Percentiles rank a stretch among this genome's conserved stretches.
Conservation (phyloP, 163 green algal species). For the Prototheca wickerhamii region DNA sequence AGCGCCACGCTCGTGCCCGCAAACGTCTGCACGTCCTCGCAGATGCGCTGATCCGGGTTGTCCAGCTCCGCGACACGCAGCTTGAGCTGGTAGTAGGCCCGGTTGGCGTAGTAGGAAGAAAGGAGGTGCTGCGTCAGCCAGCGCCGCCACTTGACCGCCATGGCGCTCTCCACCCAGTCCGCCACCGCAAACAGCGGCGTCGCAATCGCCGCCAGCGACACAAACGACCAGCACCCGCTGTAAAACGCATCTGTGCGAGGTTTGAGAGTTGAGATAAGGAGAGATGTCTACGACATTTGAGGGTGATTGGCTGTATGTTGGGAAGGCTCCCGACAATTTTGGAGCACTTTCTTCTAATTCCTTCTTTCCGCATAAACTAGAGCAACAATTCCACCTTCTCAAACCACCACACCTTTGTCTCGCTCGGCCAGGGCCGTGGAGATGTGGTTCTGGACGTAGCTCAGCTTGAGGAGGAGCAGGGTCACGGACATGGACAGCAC, state of each 20-base stretch:
- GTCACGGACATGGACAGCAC: constrained; percentile 30
- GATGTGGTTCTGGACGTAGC: constrained; percentile 12
- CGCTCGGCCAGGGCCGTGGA: constrained; percentile 1
- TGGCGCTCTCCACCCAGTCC: constrained; percentile 56
- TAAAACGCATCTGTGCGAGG: constrained; percentile 51
- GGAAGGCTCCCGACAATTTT: too few relatives aligned
- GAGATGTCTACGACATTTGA: neutral
- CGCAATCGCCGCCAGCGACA: constrained; percentile 60
- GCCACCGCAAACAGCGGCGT: constrained; percentile 68
- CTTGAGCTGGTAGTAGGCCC: constrained; percentile 30
- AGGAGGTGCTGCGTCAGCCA: constrained; percentile 26
- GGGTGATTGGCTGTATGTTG: too few relatives aligned
- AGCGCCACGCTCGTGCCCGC: constrained; percentile 46
- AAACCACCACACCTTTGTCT: too few relatives aligned
- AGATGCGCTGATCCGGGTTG: constrained; percentile 76
- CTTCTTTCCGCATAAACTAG: neutral
- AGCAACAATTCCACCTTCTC: neutral
- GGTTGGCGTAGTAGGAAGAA: constrained; percentile 12
- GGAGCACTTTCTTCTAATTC: too few relatives aligned
- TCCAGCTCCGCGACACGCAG: constrained; percentile 34
- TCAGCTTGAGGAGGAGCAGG: constrained; percentile 23
- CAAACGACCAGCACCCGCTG: constrained; percentile 50
- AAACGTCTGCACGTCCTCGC: constrained; percentile 65
- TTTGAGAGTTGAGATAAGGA: too few relatives aligned
- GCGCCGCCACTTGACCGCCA: constrained; percentile 16